These are phyloP conservation scores for Didymella arachidicola DNA, from an alignment of 2,329 filamentous ascomycete genomes.

Conservation along the genomic window DNA sequence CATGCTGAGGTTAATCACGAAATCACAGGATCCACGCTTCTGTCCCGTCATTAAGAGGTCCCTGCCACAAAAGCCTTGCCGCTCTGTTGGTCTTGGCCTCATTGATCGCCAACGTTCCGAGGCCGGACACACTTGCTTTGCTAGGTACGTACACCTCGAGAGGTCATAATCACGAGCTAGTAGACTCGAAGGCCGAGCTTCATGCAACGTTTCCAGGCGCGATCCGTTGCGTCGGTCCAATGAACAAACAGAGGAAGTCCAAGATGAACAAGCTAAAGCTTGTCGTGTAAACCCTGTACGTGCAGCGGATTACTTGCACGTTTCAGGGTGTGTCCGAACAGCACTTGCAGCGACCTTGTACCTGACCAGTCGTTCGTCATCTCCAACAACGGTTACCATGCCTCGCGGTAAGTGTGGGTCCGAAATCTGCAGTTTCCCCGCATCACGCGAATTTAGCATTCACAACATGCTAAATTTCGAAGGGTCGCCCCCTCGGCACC, in stretches of 20 bases:
- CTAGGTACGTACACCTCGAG: slow-evolving; percentile 15
- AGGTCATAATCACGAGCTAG: slow-evolving; percentile 7
- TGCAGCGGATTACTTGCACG: slow-evolving; percentile 24
- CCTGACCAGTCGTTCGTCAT: slow-evolving; percentile 18
- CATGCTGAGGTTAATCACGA: slow-evolving; percentile 47
- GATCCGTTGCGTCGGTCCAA: slow-evolving; percentile 19
- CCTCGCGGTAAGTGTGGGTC: slow-evolving; percentile 9
- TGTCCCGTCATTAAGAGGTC: slow-evolving; percentile 21
- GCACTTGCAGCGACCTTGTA: slow-evolving; percentile 23
- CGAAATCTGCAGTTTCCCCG: slow-evolving; percentile 13
- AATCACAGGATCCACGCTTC: slow-evolving; percentile 24
- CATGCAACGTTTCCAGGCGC: slow-evolving; percentile 19
- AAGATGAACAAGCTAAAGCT: slow-evolving; percentile 35
- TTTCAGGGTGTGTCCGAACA: slow-evolving; percentile 23
- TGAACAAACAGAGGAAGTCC: slow-evolving; percentile 25
- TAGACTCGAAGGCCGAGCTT: slow-evolving; percentile 16
- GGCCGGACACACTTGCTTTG: slow-evolving; percentile 9
- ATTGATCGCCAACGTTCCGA: slow-evolving; percentile 8
- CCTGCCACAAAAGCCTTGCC: slow-evolving; percentile 22
- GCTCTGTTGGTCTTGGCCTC: slow-evolving; percentile 8
- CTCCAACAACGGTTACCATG: slow-evolving; percentile 5
- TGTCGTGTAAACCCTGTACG: slow-evolving; percentile 27
- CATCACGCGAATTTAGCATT: slow-evolving; percentile 16
- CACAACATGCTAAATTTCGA: slow-evolving; percentile 3
- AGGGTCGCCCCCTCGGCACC: slow-evolving; percentile 19